Percentiles rank a stretch among this genome's conserved stretches.
These are phyloP conservation scores for Fraxinus nigra DNA, from an alignment of 305 asterid genomes.

Conservation along the genomic window DNA sequence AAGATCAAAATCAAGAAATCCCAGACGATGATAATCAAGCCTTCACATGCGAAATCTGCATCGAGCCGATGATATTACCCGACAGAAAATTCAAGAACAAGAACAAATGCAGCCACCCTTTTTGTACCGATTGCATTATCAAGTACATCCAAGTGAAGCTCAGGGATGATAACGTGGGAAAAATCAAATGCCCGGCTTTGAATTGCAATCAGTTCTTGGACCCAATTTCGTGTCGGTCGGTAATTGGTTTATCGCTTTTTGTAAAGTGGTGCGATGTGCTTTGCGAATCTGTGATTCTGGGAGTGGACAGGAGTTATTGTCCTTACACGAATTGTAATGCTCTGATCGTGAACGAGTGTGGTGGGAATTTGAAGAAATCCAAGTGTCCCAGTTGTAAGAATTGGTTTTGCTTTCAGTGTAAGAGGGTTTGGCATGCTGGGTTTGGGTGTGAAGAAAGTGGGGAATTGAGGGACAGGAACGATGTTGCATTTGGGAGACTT, in stretches of 20 bases:
- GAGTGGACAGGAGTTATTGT: slow-evolving; percentile 45
- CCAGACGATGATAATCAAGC: slow-evolving; percentile 14
- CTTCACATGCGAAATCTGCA: slow-evolving; percentile 79
- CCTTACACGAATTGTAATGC: slow-evolving; percentile 55
- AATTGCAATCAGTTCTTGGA: slow-evolving; percentile 53
- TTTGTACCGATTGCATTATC: slow-evolving; percentile 63
- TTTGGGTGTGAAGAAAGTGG: slow-evolving; percentile 43
- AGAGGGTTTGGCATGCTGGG: slow-evolving; percentile 48
- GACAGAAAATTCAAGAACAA: slow-evolving; percentile 26
- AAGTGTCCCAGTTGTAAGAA: slow-evolving; percentile 40
- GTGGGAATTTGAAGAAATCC: slow-evolving; percentile 32
- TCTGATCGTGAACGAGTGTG: slow-evolving; percentile 58
- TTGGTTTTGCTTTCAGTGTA: slow-evolving; percentile 41
- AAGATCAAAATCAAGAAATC: neutral
- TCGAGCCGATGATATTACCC: slow-evolving; percentile 42
- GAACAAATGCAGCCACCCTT: slow-evolving; percentile 46
- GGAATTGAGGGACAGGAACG: slow-evolving; percentile 37
- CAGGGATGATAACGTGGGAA: slow-evolving; percentile 42
- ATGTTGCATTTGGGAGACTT: slow-evolving; percentile 46
- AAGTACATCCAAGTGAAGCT: slow-evolving; percentile 67
- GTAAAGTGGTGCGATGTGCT: slow-evolving; percentile 50
- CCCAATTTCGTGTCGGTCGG: slow-evolving; percentile 41
- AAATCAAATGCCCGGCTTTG: slow-evolving; percentile 58
- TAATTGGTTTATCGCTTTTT: slow-evolving; percentile 41
- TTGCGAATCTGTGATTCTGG: slow-evolving; percentile 45